A percentile compares a stretch with the other conserved stretches of the same genome.
Conservation (phyloP, 139 green algal species). For the Volvox africanus region DNA sequence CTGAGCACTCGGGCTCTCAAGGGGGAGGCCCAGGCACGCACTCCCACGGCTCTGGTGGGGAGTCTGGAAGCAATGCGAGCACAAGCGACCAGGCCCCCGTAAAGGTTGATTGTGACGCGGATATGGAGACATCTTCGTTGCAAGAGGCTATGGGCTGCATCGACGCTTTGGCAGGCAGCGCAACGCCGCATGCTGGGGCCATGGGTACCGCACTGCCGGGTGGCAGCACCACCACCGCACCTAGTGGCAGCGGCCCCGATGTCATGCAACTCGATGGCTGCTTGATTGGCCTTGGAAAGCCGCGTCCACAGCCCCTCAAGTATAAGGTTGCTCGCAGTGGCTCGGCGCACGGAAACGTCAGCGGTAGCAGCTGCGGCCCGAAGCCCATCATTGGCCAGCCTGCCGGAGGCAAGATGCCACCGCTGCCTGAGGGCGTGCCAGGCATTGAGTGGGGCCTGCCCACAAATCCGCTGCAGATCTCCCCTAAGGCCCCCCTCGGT, state of each 20-base stretch:
- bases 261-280: constrained; percentile 7
- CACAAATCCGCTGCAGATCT: constrained; percentile 54
- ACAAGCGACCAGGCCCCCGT: constrained; percentile 32
- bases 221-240: too few species aligned
- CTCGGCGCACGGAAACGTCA: background rate
- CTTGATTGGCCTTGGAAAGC: background rate
- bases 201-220: background rate
- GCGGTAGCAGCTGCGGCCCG: background rate
- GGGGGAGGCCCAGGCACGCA: background rate
- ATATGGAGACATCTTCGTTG: constrained; percentile 43
- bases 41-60: constrained; percentile 28
- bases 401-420: constrained; percentile 32
- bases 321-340: background rate
- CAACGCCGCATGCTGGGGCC: background rate
- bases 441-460: constrained; percentile 56
- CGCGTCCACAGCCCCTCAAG: background rate
- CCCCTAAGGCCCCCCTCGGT: constrained; percentile 24
- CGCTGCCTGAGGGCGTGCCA: background rate
- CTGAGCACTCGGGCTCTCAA: constrained; percentile 34
- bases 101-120: constrained; percentile 23
- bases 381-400: constrained; percentile 44
- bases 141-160: constrained; percentile 14
- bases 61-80: constrained; percentile 49
- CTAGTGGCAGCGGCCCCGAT: background rate
- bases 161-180: background rate